Evolutionary conservation across 2,329 filamentous ascomycete genomes (phyloP), one percentile per base, ranked within the genome.

Genomic region (Xylariomycetidae sp.): DNA sequence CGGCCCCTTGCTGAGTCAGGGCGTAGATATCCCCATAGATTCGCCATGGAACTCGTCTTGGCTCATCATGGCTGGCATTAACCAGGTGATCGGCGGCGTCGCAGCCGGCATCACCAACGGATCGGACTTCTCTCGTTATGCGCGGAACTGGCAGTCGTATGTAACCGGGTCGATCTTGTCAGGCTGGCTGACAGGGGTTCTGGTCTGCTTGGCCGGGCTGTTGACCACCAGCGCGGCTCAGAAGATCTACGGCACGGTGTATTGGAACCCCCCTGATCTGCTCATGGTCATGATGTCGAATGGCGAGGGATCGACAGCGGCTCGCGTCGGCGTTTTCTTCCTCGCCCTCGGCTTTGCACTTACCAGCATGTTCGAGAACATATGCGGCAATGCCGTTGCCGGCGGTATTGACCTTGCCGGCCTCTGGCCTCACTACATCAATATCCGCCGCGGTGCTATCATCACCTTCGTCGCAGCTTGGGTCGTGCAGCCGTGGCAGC

Each of bases 181-280:
- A n/a, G 58, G 57, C 19, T 58, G 63, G 40, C 38, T 66, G 8
- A 57, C 58, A 2, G 62, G 63, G 2, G 50, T 60, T 9, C 39
- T 67, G 1, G 63, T 67, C 12, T 62, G 56, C 0, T 50, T 67
- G 26, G 40, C 64, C n/a, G 64, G 64, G 7, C 43, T 67, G 4
- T 61, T 64, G 3, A 64, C 64, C 10, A 54, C 62, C 2, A 57
- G 61, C 5, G 65, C 66, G 2, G 59, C 66, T 30, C 60, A 62
- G 20, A 57, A 61, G 27, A 48, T 68, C 7, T 67, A 65, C 48
- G 65, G 66, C 16, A 49, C 60, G 10, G 63, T 68, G 23, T 57
- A 65, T 39, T 70, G 65, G 65, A 67, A 65, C 33, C 64, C 62
- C 3, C 63, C 63, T 0, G 61, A 67, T 32, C 49, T 67, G 1